A percentile compares a stretch with the other conserved stretches of the same genome.
These are phyloP conservation scores for Exophiala phaeomuriformis DNA, from an alignment of 2,329 filamentous ascomycete species.

Conservation along the genomic window DNA sequence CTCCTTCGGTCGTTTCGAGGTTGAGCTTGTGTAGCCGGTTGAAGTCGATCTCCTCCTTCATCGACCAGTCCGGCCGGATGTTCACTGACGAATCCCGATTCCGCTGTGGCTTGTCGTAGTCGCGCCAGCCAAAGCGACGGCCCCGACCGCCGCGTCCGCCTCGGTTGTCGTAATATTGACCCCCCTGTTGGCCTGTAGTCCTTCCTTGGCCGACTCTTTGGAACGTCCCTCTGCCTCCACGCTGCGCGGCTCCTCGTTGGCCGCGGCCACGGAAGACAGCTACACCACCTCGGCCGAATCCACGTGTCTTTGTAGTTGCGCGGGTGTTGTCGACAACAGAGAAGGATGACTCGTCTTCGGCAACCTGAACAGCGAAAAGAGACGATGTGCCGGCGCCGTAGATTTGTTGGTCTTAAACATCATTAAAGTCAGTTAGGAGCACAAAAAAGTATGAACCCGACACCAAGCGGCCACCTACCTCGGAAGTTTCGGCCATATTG, in stretches of 20 bases:
- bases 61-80: constrained; percentile 89
- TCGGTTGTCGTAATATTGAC: constrained; percentile 61
- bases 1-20: constrained; percentile 86
- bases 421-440: not conserved
- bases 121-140: constrained; percentile 94
- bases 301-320: constrained; percentile 72
- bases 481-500: constrained; percentile 91
- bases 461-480: constrained; percentile 49
- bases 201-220: constrained; percentile 62
- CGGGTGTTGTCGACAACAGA: constrained; percentile 94
- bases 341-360: constrained; percentile 95
- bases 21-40: constrained; percentile 92
- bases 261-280: constrained; percentile 76
- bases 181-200: constrained; percentile 58
- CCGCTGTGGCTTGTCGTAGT: constrained; percentile 94
- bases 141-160: constrained; percentile 63
- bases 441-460: not conserved
- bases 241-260: constrained; percentile 66
- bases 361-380: constrained; percentile 81
- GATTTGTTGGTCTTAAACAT: constrained; percentile 73
- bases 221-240: constrained; percentile 58
- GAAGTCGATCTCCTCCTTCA: constrained; percentile 98
- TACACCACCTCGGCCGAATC: constrained; percentile 76
- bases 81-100: constrained; percentile 95
- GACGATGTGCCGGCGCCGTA: constrained; percentile 85